Evolutionary conservation across 148 eudicot genomes (phyloP), one percentile per base, ranked within the genome.

Genomic region (Nepenthes gracilis): DNA sequence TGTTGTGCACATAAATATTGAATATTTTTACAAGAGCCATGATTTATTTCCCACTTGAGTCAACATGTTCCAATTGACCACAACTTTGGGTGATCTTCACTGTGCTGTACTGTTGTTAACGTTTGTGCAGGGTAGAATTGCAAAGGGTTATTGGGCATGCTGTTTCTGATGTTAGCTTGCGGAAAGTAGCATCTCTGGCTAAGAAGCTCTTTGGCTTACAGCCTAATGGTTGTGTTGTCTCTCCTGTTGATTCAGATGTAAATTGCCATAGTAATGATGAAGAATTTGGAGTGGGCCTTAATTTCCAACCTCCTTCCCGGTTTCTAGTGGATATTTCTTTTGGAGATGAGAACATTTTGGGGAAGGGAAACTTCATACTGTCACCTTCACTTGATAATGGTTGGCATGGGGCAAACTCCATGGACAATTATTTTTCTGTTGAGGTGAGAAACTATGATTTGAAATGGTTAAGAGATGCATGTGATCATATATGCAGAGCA

Each of bases 211-310:
- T 71, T 47, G 40, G 52, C 40, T 61, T 80, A 68, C 98, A 84
- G 82, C 88, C 85, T 54, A 64, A 64, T 62, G 71, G 67, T 55
- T 49, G 66, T 50, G 68, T 57, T 14, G 54, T 55, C 13, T 55
- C 57, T 36, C 50, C 57, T 71, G 38, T 59, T 72, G 48, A 35
- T 54, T 72, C 59, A 49, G 72, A 74, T 70, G 66, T 60, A 49
- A 80, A 47, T 54, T 72, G 67, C 53, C 66, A 50, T 36, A 66
- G 61, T 45, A 69, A 76, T 65, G 82, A 75, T 59, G 48, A 69
- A 47, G 98, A 93, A 76, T 93, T 93, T 73, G 98, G 98, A 65
- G 73, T 76, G 36, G 74, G 86, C 62, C 81, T 93, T 71, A 82
- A 72, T 55, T 93, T 93, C 65, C 85, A 35, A 50, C 74, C 83